Base-by-base conservation (phyloP, 768 basidiomycete species). In the Dioszegia hungarica region DNA sequence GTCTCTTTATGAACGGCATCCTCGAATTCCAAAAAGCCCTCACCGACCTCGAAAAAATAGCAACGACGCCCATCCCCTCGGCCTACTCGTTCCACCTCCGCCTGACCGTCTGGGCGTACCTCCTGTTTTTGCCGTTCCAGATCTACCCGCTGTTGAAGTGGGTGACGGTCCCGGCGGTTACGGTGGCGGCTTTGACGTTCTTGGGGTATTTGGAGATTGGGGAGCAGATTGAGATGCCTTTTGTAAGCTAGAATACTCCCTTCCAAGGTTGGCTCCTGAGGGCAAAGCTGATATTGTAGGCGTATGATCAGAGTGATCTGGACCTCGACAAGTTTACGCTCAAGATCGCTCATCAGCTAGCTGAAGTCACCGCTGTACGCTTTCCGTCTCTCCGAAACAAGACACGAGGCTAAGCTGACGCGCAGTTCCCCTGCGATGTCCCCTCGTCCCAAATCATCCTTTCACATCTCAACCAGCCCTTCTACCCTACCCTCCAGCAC, bases 111-210 rank as follows among this genome's bases (percentile, higher is more conserved):
- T 68, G 59, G 50, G 50, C 47, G 2, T 89, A 87, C 72, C 80
- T 87, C 2, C 86, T 88, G 78, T 84, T 86, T 73, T 78, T 89
- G 1, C 87, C 86, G 1, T 87, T 89, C 80, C 86, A 89, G 72
- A 79, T 87, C 6, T 81, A 85, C 48, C 77, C 77, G 40, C 80
- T 81, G 31, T 84, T 87, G 62, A 78, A 76, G 11, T 87, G 85
- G 79, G 81, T 82, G 67, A 81, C 85, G 4, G 83, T 88, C 39
- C 83, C 84, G 0, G 86, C 85, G 36, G 84, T 85, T 5, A 79
- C 79, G 15, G 80, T 87, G 38, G 85, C 86, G 1, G 77, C 84
- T 0, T 86, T 86, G 75, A 85, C 86, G 53, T 87, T 86, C 73
- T 80, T 88, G n/a, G 86, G 49, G 6, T 86, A 88, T 72, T 68